Base-by-base conservation (phyloP, 1,284 basidiomycete species). In the Bondarzewia mesenterica region DNA sequence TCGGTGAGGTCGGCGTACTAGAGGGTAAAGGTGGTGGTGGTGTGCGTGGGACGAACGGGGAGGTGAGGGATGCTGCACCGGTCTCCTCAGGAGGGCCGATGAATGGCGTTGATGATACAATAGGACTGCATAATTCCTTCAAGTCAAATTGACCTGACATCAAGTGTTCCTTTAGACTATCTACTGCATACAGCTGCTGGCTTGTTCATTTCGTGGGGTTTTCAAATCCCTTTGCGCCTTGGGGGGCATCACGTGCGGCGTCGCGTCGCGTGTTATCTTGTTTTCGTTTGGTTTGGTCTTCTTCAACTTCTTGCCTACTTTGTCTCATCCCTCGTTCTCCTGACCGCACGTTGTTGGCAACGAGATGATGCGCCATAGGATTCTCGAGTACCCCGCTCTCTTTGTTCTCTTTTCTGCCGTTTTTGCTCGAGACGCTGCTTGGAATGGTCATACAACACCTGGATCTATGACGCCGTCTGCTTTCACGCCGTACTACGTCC, bases 81-180 rank as follows among this genome's bases (percentile, higher is more conserved):
- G n/a, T 32, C 12, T 10, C 29, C n/a, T 23, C 39, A 40, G 69
- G 65, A 48, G 69, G 65, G 8, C 70, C 67, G 15, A 58, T 70
- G 55, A 86, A 80, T 57, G 78, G 78, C 7, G 72, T 73, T 29
- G 85, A 87, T 59, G 82, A 84, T 61, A 89, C 80, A 2, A 78
- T 90, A 57, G 87, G 87, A 37, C 65, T 90, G 56, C 80, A 89
- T 64, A 90, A 90, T 63, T 75, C 74, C 40, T 85, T 77, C 74
- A 73, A 74, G 47, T 16, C 54, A 41, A 42, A 42, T 20, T 52
- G 35, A 48, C 39, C 32, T 39, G 27, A 25, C 20, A 27, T 21
- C 18, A 25, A 25, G 42, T 44, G 42, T 26, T 15, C 29, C 42
- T 27, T 43, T 43, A 43, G 42, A 43, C 14, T 14, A n/a, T 26